phyloP scores from a whole-genome alignment of 1,139 yeast species.

The Meyerozyma carpophila region DNA sequence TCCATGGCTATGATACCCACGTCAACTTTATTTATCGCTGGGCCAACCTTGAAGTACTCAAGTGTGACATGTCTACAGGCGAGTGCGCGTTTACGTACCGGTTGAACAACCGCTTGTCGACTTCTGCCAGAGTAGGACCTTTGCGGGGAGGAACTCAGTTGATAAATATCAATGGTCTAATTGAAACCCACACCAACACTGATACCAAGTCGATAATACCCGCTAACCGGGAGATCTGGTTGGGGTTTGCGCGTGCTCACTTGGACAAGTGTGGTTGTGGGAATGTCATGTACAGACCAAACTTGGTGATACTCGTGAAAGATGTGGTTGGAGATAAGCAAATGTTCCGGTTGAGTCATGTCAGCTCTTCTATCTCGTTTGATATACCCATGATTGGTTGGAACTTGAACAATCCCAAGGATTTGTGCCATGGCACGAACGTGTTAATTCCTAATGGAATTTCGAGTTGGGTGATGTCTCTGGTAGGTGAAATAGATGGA shows the following conservation, averaged over 20 bases:
- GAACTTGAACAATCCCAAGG: constrained; percentile 18
- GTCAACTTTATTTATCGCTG: constrained; percentile 34
- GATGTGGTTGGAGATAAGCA: constrained; percentile 6
- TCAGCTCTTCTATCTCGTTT: constrained; percentile 33
- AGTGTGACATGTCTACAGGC: constrained; percentile 25
- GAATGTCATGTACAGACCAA: constrained; percentile 13
- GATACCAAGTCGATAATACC: constrained; percentile 4
- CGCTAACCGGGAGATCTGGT: constrained; percentile 10
- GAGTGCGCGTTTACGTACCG: constrained; percentile 23
- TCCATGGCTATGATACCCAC: constrained; percentile 21
- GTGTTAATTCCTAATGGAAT: constrained; percentile 36
- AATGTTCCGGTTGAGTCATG: constrained; percentile 22
- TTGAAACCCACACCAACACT: constrained; percentile 1
- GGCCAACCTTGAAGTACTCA: constrained; percentile 30
- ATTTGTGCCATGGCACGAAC: constrained; percentile 25
- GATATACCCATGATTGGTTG: constrained; percentile 29
- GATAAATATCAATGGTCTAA: constrained; percentile 18
- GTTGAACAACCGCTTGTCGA: constrained; percentile 11
- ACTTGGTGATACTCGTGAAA: constrained; percentile 10
- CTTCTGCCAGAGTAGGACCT: constrained; percentile 22
- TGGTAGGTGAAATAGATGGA: constrained; percentile 8
- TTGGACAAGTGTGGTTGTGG: constrained; percentile 15
- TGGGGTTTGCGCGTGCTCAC: constrained; percentile 16
- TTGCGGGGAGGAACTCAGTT: constrained; percentile 37
- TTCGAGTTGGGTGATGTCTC: constrained; percentile 22